These are phyloP conservation scores for Aspergillus ellipticus DNA, from an alignment of 495 filamentous ascomycete genomes.

Conservation along the genomic window DNA sequence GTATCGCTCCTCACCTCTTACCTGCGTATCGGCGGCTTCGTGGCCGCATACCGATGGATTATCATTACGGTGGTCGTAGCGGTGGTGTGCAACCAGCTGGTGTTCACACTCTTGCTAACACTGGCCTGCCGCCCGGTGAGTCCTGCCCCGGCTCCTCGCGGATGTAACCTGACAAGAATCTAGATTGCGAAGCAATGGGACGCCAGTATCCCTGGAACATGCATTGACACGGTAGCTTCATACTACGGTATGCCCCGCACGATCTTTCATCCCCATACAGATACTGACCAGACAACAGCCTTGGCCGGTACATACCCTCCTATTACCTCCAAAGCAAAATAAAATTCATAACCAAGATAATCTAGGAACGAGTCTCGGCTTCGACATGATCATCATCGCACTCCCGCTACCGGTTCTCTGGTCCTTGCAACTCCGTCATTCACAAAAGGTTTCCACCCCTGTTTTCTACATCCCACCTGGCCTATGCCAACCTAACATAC, in stretches of 20 bases:
- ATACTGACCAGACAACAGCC: slow-evolving; percentile 1
- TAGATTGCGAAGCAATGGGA: slow-evolving; percentile 48
- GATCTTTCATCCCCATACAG: slow-evolving; percentile 5
- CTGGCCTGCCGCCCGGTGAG: slow-evolving; percentile 39
- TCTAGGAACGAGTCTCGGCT: slow-evolving; percentile 33
- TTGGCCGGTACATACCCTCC: not conserved
- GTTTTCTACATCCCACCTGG: no score
- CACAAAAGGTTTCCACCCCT: slow-evolving; percentile 28
- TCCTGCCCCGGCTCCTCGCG: not conserved
- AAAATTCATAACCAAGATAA: not conserved
- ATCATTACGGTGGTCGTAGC: slow-evolving; percentile 32
- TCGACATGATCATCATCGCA: slow-evolving; percentile 47
- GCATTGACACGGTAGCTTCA: slow-evolving; percentile 37
- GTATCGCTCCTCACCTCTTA: slow-evolving; percentile 47
- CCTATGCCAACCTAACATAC: no score
- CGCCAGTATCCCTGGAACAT: slow-evolving; percentile 31
- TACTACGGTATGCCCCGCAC: slow-evolving; percentile 27
- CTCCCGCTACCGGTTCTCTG: slow-evolving; percentile 46
- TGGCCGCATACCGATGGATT: slow-evolving; percentile 32
- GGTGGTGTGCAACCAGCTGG: slow-evolving; percentile 33
- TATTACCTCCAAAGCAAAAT: no score
- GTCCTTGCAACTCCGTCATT: slow-evolving; percentile 31
- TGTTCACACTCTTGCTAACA: slow-evolving; percentile 22
- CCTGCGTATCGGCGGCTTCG: slow-evolving; percentile 43
- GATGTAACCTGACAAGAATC: not conserved